Conservation (phyloP, 2,329 filamentous ascomycete species). For the Lasiodiplodia sp. region DNA sequence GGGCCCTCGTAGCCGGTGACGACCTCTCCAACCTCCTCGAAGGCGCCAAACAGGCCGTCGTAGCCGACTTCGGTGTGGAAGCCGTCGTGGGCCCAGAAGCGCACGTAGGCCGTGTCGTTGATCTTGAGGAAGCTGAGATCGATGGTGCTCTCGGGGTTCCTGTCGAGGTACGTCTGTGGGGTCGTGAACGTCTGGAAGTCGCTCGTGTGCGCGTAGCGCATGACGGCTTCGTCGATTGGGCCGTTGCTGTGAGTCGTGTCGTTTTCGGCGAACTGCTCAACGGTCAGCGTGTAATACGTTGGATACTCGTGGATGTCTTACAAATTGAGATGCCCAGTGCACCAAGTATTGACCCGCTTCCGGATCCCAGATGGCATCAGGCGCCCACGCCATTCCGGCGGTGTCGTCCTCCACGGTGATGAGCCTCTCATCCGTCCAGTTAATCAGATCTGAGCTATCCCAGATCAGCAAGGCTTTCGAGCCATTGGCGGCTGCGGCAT, state of each 20-base stretch:
- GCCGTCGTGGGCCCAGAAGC: slow-evolving; percentile 32
- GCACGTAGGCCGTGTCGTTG: slow-evolving; percentile 30
- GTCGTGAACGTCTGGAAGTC: slow-evolving; percentile 32
- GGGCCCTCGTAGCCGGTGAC: slow-evolving; percentile 32
- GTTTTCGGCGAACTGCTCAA: slow-evolving; percentile 27
- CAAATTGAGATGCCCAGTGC: slow-evolving; percentile 30
- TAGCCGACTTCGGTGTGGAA: slow-evolving; percentile 31
- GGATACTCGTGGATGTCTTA: slow-evolving; percentile 5
- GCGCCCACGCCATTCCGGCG: slow-evolving; percentile 34
- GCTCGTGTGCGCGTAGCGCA: slow-evolving; percentile 32
- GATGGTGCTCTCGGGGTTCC: slow-evolving; percentile 28
- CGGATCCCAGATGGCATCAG: slow-evolving; percentile 31
- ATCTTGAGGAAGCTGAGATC: slow-evolving; percentile 34
- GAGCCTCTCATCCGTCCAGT: slow-evolving; percentile 31
- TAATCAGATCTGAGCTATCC: slow-evolving; percentile 30
- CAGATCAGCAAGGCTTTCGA: slow-evolving; percentile 31
- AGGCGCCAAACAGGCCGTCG: slow-evolving; percentile 31
- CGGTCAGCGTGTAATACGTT: not conserved
- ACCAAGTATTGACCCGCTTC: slow-evolving; percentile 10
- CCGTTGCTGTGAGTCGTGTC: slow-evolving; percentile 24
- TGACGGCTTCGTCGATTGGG: slow-evolving; percentile 27
- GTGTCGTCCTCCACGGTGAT: slow-evolving; percentile 31
- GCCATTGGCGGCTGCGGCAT: slow-evolving; percentile 30
- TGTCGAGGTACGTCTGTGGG: slow-evolving; percentile 29
- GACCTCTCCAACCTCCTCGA: slow-evolving; percentile 19